phyloP scores from a whole-genome alignment of 2,329 filamentous ascomycete genomes.

The Monilinia laxa region DNA sequence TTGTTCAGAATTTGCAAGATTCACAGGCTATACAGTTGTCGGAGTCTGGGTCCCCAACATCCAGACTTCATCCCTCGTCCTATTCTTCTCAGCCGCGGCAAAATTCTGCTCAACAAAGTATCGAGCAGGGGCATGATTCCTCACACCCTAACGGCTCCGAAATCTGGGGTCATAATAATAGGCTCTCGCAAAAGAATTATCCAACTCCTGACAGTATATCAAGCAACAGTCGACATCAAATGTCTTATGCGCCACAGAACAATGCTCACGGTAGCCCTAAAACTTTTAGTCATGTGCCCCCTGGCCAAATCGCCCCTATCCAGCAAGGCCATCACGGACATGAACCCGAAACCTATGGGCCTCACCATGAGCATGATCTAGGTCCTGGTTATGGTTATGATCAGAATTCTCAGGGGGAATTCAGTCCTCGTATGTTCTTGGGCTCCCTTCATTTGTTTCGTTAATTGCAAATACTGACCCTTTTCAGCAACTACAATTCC shows the following conservation, averaged over 20 bases:
- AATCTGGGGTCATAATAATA: conserved; percentile 18
- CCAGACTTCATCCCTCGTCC: conserved; percentile 16
- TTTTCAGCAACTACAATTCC: conserved; percentile 18
- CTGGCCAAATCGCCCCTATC: conserved; percentile 3
- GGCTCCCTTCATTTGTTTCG: neutral
- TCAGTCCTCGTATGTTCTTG: conserved; percentile 20
- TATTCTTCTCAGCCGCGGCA: conserved; percentile 16
- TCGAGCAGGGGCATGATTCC: conserved; percentile 16
- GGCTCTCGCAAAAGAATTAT: conserved; percentile 20
- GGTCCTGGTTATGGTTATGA: conserved; percentile 16
- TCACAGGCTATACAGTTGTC: conserved; percentile 12
- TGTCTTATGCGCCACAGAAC: conserved; percentile 17
- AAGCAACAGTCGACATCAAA: conserved; percentile 21
- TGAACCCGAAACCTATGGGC: conserved; percentile 12
- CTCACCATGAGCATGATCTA: conserved; percentile 8
- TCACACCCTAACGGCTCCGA: conserved; percentile 4
- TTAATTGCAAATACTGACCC: neutral
- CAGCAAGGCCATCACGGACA: conserved; percentile 11
- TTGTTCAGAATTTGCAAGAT: conserved; percentile 22
- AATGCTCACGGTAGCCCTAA: conserved; percentile 17
- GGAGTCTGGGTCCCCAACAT: conserved; percentile 3
- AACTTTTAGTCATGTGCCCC: conserved; percentile 7
- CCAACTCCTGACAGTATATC: conserved; percentile 22
- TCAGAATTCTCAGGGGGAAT: conserved; percentile 15
- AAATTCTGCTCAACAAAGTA: conserved; percentile 12